Percentiles rank a stretch among this genome's conserved stretches.
phyloP scores from a whole-genome alignment of 2,329 filamentous ascomycete genomes.

The Tolypocladium ovalisporum region DNA sequence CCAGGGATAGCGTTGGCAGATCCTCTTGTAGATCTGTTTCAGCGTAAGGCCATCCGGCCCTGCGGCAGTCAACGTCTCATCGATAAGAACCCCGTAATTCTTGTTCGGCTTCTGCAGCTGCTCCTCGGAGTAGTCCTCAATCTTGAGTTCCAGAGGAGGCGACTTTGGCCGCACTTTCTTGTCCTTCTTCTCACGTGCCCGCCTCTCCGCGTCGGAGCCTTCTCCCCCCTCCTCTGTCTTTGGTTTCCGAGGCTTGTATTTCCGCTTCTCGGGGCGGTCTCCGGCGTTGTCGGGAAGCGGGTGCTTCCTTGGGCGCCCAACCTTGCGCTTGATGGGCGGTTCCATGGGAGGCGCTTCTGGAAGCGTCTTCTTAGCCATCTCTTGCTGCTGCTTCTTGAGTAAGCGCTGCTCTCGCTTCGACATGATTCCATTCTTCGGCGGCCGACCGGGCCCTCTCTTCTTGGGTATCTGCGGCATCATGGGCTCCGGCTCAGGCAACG shows the following conservation, averaged over 20 bases:
- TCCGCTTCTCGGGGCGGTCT: conserved; percentile 50
- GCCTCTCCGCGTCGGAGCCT: conserved; percentile 43
- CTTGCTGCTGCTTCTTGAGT: conserved; percentile 44
- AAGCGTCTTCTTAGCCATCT: conserved; percentile 38
- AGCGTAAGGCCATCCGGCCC: conserved; percentile 43
- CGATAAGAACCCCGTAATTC: conserved; percentile 50
- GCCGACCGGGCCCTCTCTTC: conserved; percentile 67
- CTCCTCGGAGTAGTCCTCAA: conserved; percentile 45
- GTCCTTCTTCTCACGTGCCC: conserved; percentile 47
- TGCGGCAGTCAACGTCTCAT: conserved; percentile 45
- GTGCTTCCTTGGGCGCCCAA: conserved; percentile 54
- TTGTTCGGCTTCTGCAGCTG: conserved; percentile 51
- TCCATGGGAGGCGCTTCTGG: conserved; percentile 35
- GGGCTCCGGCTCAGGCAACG: conserved; percentile 20
- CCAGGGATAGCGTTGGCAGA: conserved; percentile 46
- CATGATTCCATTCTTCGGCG: conserved; percentile 75
- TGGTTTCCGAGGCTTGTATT: conserved; percentile 53
- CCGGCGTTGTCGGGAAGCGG: conserved; percentile 45
- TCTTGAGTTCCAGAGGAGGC: conserved; percentile 44
- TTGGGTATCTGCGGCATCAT: conserved; percentile 39
- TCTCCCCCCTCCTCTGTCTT: conserved; percentile 42
- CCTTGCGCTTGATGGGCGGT: conserved; percentile 49
- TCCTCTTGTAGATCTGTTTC: conserved; percentile 54
- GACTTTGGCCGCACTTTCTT: conserved; percentile 50
- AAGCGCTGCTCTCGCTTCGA: conserved; percentile 63